Conservation (phyloP, 1,139 yeast species). For the Pichia inconspicua region DNA sequence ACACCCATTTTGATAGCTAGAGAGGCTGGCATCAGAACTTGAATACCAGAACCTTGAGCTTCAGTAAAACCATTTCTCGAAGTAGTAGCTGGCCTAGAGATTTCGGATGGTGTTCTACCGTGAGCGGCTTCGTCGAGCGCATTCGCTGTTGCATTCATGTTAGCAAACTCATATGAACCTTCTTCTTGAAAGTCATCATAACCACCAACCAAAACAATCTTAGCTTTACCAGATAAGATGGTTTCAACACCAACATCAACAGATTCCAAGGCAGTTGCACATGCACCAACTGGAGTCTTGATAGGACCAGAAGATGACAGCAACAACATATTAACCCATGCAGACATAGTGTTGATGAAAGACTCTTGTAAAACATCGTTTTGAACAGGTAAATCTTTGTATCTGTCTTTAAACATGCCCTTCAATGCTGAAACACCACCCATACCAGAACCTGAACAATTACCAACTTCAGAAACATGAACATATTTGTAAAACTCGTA, state of each 20-base stretch:
- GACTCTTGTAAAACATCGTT: slow-evolving; percentile 96
- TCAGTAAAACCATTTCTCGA: slow-evolving; percentile 98
- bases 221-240: slow-evolving; percentile 86
- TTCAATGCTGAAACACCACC: slow-evolving; percentile 97
- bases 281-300: slow-evolving; percentile 98
- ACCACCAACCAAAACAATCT: slow-evolving; percentile 96
- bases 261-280: slow-evolving; percentile 98
- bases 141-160: slow-evolving; percentile 97
- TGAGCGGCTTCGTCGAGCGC: slow-evolving; percentile 79
- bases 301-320: slow-evolving; percentile 98
- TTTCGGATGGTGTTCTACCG: slow-evolving; percentile 96
- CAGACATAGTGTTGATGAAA: slow-evolving; percentile 97
- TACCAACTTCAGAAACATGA: slow-evolving; percentile 97
- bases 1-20: slow-evolving; percentile 97
- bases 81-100: slow-evolving; percentile 98
- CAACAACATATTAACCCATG: slow-evolving; percentile 98
- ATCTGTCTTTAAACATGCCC: slow-evolving; percentile 97
- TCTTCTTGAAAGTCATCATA: slow-evolving; percentile 99
- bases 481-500: slow-evolving; percentile 97
- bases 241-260: slow-evolving; percentile 95
- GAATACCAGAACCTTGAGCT: slow-evolving; percentile 99
- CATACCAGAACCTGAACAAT: slow-evolving; percentile 99
- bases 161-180: slow-evolving; percentile 95
- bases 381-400: slow-evolving; percentile 85
- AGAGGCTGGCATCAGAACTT: slow-evolving; percentile 91